Percentiles rank a stretch among this genome's conserved stretches.
These are phyloP conservation scores for Lathyrus sativus DNA, from an alignment of 306 rosid genomes.

Conservation along the genomic window DNA sequence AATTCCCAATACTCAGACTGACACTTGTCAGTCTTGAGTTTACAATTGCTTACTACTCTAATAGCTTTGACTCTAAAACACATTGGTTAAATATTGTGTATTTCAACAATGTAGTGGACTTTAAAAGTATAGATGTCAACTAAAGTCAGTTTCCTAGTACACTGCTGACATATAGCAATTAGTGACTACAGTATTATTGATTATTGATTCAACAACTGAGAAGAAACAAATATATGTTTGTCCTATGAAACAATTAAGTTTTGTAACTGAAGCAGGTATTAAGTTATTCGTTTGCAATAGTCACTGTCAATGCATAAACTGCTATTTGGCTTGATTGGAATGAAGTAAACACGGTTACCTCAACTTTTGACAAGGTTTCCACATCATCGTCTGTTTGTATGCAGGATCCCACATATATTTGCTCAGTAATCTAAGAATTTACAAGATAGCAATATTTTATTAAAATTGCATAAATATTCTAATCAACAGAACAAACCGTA, in stretches of 20 bases:
- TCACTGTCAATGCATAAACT: constrained; percentile 16
- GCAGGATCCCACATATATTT: constrained; percentile 87
- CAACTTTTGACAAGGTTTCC: constrained; percentile 63
- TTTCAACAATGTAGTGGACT: constrained; percentile 25
- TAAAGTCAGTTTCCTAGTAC: not conserved
- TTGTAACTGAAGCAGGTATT: constrained; percentile 18
- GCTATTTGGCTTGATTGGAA: constrained; percentile 18
- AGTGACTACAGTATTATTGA: constrained; percentile 16
- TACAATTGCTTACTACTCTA: no score
- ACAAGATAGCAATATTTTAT: constrained; percentile 33
- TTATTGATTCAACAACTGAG: constrained; percentile 22
- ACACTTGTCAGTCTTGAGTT: no score
- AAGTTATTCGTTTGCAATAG: constrained; percentile 17
- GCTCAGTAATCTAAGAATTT: constrained; percentile 78
- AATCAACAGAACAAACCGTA: constrained; percentile 14
- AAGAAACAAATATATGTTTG: constrained; percentile 22
- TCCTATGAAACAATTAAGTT: constrained; percentile 24
- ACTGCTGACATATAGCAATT: not conserved
- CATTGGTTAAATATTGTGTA: constrained; percentile 18
- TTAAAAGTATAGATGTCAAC: not conserved
- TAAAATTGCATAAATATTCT: constrained; percentile 1
- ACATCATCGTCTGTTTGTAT: constrained; percentile 84
- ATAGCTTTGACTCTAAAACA: constrained; percentile 24
- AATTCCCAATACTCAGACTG: no score
- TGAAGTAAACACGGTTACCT: constrained; percentile 47